Evolutionary conservation across 768 basidiomycete genomes (phyloP).

Genomic region (Lentinula raphanica): DNA sequence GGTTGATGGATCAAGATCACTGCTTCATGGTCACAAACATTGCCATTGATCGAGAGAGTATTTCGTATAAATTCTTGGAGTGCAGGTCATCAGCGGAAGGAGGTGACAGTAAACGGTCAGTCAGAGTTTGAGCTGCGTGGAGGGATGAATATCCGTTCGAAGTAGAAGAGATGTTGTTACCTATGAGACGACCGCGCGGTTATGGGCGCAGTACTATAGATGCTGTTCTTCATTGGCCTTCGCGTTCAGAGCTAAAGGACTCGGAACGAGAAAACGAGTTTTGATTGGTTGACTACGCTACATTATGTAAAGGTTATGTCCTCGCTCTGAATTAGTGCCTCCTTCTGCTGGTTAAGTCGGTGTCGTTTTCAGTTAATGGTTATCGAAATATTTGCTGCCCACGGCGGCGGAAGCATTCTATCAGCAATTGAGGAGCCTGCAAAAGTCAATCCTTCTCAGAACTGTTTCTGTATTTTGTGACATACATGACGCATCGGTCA

Average conservation of each 20-base stretch:
- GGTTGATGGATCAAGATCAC: constrained; percentile 67
- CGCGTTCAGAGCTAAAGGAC: no score
- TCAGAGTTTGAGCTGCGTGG: constrained; percentile 40
- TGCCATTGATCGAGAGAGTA: constrained; percentile 36
- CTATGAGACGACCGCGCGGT: constrained; percentile 67
- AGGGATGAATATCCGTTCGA: background rate
- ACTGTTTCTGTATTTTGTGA: constrained; percentile 95
- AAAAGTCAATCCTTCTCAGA: constrained; percentile 91
- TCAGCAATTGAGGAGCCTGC: constrained; percentile 97
- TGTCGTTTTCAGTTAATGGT: constrained; percentile 76
- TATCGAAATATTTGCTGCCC: constrained; percentile 82
- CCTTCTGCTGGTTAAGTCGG: background rate
- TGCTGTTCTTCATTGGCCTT: no score
- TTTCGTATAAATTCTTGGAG: constrained; percentile 35
- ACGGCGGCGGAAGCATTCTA: constrained; percentile 91
- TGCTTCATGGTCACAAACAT: constrained; percentile 60
- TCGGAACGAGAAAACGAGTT: no score
- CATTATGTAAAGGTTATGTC: constrained; percentile 88
- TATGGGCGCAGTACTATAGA: constrained; percentile 57
- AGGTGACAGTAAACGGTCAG: constrained; percentile 40
- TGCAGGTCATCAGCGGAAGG: constrained; percentile 11
- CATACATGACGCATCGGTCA: constrained; percentile 97
- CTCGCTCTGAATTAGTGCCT: constrained; percentile 1
- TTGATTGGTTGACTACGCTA: no score
- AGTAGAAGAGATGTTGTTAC: constrained; percentile 27